Evolutionary conservation across 2,329 filamentous ascomycete species (phyloP).

Genomic region (Metarhizium album): DNA sequence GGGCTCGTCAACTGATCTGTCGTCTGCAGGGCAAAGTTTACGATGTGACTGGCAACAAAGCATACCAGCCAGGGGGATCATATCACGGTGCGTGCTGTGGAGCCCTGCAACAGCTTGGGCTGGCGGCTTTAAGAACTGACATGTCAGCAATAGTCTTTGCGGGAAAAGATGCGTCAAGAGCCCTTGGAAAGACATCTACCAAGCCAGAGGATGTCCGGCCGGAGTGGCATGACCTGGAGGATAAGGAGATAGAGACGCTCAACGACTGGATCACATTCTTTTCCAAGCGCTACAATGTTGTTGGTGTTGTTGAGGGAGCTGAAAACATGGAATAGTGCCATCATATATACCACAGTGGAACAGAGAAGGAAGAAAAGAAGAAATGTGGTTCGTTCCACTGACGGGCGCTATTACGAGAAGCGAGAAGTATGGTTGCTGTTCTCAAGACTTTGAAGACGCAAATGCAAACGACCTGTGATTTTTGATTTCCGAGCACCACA

Average conservation of each 20-base stretch:
- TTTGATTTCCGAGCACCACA: no score
- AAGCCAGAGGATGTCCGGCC: slow-evolving; percentile 73
- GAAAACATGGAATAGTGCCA: slow-evolving; percentile 38
- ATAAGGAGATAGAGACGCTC: slow-evolving; percentile 75
- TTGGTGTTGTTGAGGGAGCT: slow-evolving; percentile 55
- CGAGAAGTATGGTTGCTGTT: no score
- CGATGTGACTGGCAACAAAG: slow-evolving; percentile 82
- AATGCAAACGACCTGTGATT: no score
- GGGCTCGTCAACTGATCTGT: background rate
- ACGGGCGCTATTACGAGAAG: no score
- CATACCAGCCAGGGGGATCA: slow-evolving; percentile 70
- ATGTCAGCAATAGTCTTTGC: slow-evolving; percentile 63
- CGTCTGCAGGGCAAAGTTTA: slow-evolving; percentile 70
- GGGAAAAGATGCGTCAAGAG: slow-evolving; percentile 91
- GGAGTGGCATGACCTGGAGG: slow-evolving; percentile 72
- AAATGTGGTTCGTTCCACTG: no score
- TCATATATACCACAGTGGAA: background rate
- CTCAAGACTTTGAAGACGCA: no score
- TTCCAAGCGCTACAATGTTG: slow-evolving; percentile 89
- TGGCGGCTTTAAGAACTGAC: background rate
- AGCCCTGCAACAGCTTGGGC: slow-evolving; percentile 3
- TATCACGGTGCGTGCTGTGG: slow-evolving; percentile 61
- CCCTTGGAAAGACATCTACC: slow-evolving; percentile 75
- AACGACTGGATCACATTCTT: slow-evolving; percentile 96
- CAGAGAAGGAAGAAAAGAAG: no score